Base-by-base conservation (phyloP, 306 rosid genomes). In the Quercus rubra region DNA sequence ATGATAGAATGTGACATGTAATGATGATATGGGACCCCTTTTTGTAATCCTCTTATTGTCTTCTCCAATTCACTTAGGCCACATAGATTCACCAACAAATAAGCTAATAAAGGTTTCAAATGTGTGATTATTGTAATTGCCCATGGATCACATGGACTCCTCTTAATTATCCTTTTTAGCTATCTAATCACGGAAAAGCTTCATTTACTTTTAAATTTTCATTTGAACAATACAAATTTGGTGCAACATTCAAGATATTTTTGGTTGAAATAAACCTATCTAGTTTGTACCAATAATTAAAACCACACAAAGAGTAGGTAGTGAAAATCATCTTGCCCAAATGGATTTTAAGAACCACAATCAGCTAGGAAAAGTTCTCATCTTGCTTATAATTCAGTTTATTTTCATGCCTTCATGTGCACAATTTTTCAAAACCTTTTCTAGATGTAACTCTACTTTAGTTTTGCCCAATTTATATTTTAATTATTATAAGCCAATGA, bases 21-120 rank as follows among this genome's bases (percentile, higher is more conserved):
- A 86, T 92, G 80, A 84, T 92, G 83, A 58, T 70, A 77, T 59
- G 87, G 91, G 91, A 72, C 89, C 89, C 82, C 66, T 51, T 74
- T 74, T 76, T 80, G 74, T 81, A 81, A 77, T 77, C 80, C 84
- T 62, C 83, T 85, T 73, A 67, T 58, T 85, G 80, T 28, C 78
- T 80, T 80, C 52, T 18, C 55, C 49, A 71, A 75, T 82, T 80
- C 84, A 73, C 85, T 69, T 56, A 75, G 78, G 55, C 77, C 79
- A 76, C 78, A 80, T 55, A 75, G 79, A 79, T 82, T 83, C 85
- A 79, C 85, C 87, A 79, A 78, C 81, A 82, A 64, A 52, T 49
- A 68, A 79, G 76, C 81, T 80, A 64, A 52, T 49, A 68, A 77
- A 64, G 81, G 51, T 79, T 84, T 89, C 87, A 85, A 88, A 87